Base-by-base conservation (phyloP, 805 yeast species). In the Myxozyma sirexii region DNA sequence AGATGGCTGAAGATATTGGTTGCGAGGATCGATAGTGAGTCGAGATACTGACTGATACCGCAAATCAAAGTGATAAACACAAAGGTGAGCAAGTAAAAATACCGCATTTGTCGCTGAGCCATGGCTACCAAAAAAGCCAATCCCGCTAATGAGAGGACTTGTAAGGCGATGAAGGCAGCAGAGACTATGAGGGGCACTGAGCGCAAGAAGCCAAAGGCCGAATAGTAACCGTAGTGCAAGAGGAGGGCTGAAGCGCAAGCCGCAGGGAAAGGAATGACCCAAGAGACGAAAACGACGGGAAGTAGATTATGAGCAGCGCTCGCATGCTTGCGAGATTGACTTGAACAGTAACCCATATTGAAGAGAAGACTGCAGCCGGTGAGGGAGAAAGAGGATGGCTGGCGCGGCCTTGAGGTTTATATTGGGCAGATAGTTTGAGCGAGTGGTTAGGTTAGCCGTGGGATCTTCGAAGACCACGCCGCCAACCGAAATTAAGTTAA, bases 211-310 rank as follows among this genome's bases (percentile, higher is more conserved):
- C 29, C 48, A 38, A 54, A 29, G 17, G 58, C 58, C 10, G 58
- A 46, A 26, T 19, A 17, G 53, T 29, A 47, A 37, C 53, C 56
- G 19, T 23, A 15, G 42, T 41, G 37, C 24, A 38, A 19, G 24
- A 42, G 44, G 42, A 38, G n/a, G 33, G 33, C 21, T 12, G 55
- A 49, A 3, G 56, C 60, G 21, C 46, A 56, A 19, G 60, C 60
- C n/a, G 52, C 56, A 13, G 60, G 60, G 33, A 56, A 56, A 7
- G 60, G 60, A 13, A 56, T 41, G 19, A 50, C 15, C 56, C 60
- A 56, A 19, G 60, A 56, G 31, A 56, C 35, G 38, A 56, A 17
- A 21, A 56, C 56, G 19, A 51, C 55, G 21, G 60, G 56, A 29
- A 50, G 54, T 10, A 50, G 45, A n/a, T 1, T 27, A 38, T 35